Base-by-base conservation (phyloP, 2,329 filamentous ascomycete species). In the Macrophomina phaseolina region DNA sequence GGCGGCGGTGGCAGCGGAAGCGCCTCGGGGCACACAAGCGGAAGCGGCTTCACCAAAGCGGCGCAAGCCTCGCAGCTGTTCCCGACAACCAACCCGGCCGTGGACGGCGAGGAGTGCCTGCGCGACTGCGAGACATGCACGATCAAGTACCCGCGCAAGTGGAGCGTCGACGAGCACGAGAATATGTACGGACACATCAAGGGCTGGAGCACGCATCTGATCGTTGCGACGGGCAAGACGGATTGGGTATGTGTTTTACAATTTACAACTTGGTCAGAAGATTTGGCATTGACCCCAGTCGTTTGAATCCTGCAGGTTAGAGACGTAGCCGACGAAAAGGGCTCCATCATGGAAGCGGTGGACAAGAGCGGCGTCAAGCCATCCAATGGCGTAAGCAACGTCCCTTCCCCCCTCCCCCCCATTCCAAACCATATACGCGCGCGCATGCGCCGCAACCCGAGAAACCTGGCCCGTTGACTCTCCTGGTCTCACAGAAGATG, bases 191-290 rank as follows among this genome's bases (percentile, higher is more conserved):
- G 94, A 0, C 84, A 91, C 67, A 87, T 97, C 69, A 91, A 93
- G 74, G 92, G 89, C 42, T 98, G 93, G 91, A 90, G 88, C 74
- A 95, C 93, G 23, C 95, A 99, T 80, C 77, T 97, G 69, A 82
- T 99, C 38, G 93, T 98, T 16, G 95, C 93, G 30, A 99, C 95
- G n/a, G 92, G 93, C 68, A 97, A 97, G 86, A 86, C 90, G 32
- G 95, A 99, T 80, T 99, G 95, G 95, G 91, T 94, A 75, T 82
- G 92, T 12, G 36, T n/a, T 9, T 11, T 12, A 30, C 3, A 8
- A 18, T 28, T n/a, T 3, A 23, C 23, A 3, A 23, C 23, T 23
- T 23, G 23, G 23, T 23, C 23, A 2, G 23, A 3, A 23, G 23
- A 23, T 23, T 23, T 23, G 23, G 23, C 23, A 23, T 23, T 23